These are phyloP conservation scores for Colletotrichum tofieldiae DNA, from an alignment of 2,329 filamentous ascomycete genomes.

Conservation along the genomic window DNA sequence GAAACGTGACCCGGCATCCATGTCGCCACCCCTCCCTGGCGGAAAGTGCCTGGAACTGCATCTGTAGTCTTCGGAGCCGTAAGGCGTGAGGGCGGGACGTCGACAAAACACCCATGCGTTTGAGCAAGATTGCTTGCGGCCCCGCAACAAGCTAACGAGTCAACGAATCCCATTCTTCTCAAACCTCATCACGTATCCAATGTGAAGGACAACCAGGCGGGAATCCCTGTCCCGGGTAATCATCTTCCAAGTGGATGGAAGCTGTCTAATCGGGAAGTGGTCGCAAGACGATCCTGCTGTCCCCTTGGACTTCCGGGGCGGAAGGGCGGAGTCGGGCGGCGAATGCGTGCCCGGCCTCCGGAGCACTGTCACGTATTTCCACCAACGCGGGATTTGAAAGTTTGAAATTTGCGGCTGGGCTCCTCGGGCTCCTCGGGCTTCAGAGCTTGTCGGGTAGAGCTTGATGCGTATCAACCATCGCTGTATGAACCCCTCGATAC, in stretches of 20 bases:
- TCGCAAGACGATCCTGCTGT: slow-evolving; percentile 6
- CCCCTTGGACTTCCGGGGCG: slow-evolving; percentile 11
- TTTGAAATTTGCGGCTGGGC: neutral
- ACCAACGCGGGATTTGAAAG: slow-evolving; percentile 33
- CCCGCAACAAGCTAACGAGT: neutral
- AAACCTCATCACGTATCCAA: neutral
- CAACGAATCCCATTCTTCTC: neutral
- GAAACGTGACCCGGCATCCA: slow-evolving; percentile 14
- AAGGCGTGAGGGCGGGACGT: neutral
- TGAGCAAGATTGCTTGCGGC: neutral
- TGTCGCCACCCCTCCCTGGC: neutral
- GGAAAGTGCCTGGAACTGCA: neutral
- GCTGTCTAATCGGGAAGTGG: neutral
- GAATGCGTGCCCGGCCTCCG: slow-evolving; percentile 14
- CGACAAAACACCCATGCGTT: neutral
- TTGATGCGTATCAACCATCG: neutral
- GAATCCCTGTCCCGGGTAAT: neutral
- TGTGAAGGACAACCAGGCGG: neutral
- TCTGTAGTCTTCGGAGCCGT: neutral
- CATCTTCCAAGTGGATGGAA: neutral
- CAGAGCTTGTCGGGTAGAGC: slow-evolving; percentile 16
- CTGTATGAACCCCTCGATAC: neutral
- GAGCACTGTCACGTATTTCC: neutral
- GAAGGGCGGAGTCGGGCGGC: slow-evolving; percentile 1
- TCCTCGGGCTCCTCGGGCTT: slow-evolving; percentile 9